Conservation (phyloP, 2,329 filamentous ascomycete species). For the Neobulgaria alba region DNA sequence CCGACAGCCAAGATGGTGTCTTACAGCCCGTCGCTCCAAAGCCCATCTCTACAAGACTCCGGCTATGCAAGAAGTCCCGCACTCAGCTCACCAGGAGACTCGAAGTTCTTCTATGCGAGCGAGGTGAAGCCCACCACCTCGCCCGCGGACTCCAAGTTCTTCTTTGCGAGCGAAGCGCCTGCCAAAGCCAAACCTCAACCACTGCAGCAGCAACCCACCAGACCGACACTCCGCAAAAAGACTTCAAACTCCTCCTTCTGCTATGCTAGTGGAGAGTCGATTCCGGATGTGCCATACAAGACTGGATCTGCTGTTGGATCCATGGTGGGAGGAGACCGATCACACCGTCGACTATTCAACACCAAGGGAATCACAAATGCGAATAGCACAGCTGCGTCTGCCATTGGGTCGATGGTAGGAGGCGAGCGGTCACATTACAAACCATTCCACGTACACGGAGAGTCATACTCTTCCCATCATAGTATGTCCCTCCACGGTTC, state of each 20-base stretch:
- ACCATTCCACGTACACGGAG: conserved; percentile 69
- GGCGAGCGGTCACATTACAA: conserved; percentile 39
- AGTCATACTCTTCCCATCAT: conserved; percentile 38
- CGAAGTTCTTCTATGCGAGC: conserved; percentile 89
- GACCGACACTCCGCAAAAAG: conserved; percentile 16
- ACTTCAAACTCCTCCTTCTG: conserved; percentile 36
- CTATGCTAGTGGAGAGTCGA: conserved; percentile 38
- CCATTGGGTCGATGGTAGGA: conserved; percentile 21
- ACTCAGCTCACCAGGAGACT: conserved; percentile 29
- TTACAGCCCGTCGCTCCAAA: conserved; percentile 33
- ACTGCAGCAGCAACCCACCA: conserved; percentile 10
- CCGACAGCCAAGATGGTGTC: too few species aligned
- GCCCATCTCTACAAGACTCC: conserved; percentile 31
- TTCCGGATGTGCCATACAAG: conserved; percentile 27
- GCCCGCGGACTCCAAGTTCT: conserved; percentile 63
- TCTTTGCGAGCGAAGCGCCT: conserved; percentile 77
- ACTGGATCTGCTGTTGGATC: neutral
- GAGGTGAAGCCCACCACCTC: conserved; percentile 59
- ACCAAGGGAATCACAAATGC: neutral
- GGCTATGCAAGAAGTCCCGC: conserved; percentile 22
- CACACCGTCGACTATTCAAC: neutral
- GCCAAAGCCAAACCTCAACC: conserved; percentile 20
- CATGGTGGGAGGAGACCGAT: neutral
- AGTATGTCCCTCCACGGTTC: neutral
- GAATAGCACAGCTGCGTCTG: conserved; percentile 18